phyloP scores from a whole-genome alignment of 257 asterid species.

The Nicotiana paniculata region DNA sequence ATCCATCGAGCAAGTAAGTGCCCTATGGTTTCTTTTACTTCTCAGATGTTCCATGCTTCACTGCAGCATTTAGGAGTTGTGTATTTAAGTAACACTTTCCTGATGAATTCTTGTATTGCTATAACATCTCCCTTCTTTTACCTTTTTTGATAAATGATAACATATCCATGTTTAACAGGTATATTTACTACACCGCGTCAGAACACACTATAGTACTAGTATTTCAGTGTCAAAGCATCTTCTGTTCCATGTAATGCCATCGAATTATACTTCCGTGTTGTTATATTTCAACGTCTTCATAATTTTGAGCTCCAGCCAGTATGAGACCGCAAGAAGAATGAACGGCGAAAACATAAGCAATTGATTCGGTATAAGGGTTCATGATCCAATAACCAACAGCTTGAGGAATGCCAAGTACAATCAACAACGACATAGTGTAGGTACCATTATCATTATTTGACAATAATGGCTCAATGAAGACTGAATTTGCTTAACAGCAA shows the following conservation, averaged over 20 bases:
- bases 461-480: not conserved
- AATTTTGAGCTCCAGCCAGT: not conserved
- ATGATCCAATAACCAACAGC: not conserved
- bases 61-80: not conserved
- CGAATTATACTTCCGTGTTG: not conserved
- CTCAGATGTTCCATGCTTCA: not conserved
- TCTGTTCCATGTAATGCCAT: not conserved
- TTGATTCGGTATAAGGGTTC: not conserved
- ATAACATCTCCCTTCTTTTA: not conserved
- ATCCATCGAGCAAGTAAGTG: not conserved
- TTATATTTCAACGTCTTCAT: not conserved
- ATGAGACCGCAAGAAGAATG: not conserved
- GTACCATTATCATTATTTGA: not conserved
- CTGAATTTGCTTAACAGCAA: not conserved
- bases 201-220: not conserved
- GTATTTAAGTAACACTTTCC: not conserved
- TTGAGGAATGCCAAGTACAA: slow-evolving; percentile 1
- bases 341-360: not conserved
- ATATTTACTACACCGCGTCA: not conserved
- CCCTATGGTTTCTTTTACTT: not conserved
- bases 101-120: not conserved
- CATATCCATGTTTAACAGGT: not conserved
- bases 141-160: not conserved
- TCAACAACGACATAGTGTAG: not conserved
- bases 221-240: not conserved